Conservation (phyloP, 2,329 filamentous ascomycete genomes). For the Hypoxylon sp. region DNA sequence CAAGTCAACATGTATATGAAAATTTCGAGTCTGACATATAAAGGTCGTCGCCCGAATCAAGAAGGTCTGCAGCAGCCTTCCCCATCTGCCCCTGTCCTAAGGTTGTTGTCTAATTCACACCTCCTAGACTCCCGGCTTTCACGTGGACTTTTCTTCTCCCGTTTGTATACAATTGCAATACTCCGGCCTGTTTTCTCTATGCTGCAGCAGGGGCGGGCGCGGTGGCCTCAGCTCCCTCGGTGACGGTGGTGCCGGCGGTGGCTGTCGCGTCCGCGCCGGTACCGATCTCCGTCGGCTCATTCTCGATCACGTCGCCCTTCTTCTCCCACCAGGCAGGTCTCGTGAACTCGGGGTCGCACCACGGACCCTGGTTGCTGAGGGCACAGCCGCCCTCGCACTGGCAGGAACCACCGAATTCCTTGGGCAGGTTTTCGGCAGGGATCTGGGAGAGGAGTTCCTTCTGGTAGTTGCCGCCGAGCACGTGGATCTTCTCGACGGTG, state of each 20-base stretch:
- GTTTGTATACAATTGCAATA: constrained; percentile 28
- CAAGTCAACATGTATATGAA: constrained; percentile 27
- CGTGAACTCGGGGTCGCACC: constrained; percentile 78
- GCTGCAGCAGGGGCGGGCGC: constrained; percentile 49
- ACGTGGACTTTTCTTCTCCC: constrained; percentile 16
- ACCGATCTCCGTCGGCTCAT: constrained; percentile 48
- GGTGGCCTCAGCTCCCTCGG: constrained; percentile 31
- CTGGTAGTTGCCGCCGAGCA: constrained; percentile 85
- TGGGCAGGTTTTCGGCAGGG: constrained; percentile 88
- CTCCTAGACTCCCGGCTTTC: constrained; percentile 30
- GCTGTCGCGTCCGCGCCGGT: constrained; percentile 48
- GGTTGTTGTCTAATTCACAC: constrained; percentile 28
- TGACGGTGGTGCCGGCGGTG: constrained; percentile 46
- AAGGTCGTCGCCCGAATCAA: constrained; percentile 23
- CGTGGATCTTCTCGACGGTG: constrained; percentile 94
- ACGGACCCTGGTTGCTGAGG: constrained; percentile 90
- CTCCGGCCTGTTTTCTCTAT: constrained; percentile 12
- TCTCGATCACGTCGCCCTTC: constrained; percentile 50
- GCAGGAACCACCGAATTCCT: constrained; percentile 85
- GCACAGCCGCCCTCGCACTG: constrained; percentile 84
- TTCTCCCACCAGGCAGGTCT: constrained; percentile 74
- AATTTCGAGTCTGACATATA: constrained; percentile 21
- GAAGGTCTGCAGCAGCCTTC: constrained; percentile 10
- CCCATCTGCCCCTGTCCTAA: constrained; percentile 7
- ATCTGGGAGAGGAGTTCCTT: constrained; percentile 86